Conservation (phyloP, 192 early-diverging fungal genomes). For the Backusella luteola region DNA sequence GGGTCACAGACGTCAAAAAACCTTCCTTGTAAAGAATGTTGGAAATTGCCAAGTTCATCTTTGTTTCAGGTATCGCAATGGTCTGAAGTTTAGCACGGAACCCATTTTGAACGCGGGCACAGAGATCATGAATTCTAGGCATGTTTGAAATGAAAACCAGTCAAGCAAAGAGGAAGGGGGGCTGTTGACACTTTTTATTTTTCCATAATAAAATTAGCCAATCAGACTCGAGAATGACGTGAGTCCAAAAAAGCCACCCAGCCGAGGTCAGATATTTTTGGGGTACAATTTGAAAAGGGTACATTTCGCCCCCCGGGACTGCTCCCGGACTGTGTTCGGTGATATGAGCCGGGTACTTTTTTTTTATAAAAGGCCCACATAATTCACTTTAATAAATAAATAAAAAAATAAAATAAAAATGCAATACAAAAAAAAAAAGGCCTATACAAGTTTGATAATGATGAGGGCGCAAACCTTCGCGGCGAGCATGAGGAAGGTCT, state of each 20-base stretch:
- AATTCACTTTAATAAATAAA: too few species aligned
- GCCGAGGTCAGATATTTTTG: too few species aligned
- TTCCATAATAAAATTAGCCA: neutral
- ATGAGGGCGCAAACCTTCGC: too few species aligned
- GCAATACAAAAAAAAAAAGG: too few species aligned
- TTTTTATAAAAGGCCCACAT: too few species aligned
- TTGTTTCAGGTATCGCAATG: slow-evolving; percentile 87
- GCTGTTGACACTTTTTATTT: slow-evolving; percentile 1
- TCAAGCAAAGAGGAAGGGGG: neutral
- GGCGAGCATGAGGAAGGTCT: too few species aligned
- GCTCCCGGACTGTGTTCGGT: too few species aligned
- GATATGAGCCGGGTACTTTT: too few species aligned
- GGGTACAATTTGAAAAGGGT: too few species aligned
- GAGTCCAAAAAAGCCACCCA: slow-evolving; percentile 2
- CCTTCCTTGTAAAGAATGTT: slow-evolving; percentile 92
- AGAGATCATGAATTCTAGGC: slow-evolving; percentile 81
- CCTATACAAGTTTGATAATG: too few species aligned
- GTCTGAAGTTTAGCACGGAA: slow-evolving; percentile 77
- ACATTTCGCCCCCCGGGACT: too few species aligned
- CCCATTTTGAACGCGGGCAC: slow-evolving; percentile 88
- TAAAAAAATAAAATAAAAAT: too few species aligned
- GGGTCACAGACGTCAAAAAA: slow-evolving; percentile 75
- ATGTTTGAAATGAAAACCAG: slow-evolving; percentile 40
- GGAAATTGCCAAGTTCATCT: slow-evolving; percentile 81
- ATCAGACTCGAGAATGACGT: neutral